phyloP scores from a whole-genome alignment of 257 asterid genomes.

The Gardenia jasminoides region DNA sequence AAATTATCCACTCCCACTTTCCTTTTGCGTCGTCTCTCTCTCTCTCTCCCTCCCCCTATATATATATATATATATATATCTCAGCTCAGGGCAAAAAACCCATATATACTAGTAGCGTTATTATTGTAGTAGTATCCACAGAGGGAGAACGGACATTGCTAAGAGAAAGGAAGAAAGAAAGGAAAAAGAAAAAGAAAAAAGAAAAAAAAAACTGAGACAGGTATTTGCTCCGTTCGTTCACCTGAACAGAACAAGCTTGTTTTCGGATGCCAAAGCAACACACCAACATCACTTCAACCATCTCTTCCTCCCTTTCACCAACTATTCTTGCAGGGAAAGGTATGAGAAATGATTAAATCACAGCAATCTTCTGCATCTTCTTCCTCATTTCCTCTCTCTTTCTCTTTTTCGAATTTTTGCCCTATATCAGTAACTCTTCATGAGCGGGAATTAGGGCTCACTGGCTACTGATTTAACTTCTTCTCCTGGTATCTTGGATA shows the following conservation, averaged over 20 bases:
- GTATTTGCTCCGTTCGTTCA: not conserved
- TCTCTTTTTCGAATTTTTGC: not conserved
- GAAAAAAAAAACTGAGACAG: too few species aligned
- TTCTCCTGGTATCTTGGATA: not conserved
- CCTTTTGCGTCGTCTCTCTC: too few species aligned
- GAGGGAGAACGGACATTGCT: too few species aligned
- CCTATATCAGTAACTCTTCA: not conserved
- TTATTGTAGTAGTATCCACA: too few species aligned
- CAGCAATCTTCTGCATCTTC: not conserved
- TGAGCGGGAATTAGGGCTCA: not conserved
- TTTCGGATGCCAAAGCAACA: not conserved
- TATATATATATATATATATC: too few species aligned
- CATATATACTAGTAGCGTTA: too few species aligned
- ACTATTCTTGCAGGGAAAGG: not conserved
- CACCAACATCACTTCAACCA: not conserved
- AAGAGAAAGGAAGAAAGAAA: too few species aligned
- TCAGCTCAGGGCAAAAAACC: too few species aligned
- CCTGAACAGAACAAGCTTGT: not conserved
- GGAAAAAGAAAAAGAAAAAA: too few species aligned
- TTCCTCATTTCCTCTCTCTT: not conserved
- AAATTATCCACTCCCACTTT: too few species aligned
- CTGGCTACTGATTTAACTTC: not conserved
- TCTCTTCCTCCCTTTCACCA: not conserved
- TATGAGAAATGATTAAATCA: not conserved
- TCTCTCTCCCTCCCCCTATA: too few species aligned